Conservation (phyloP, 1,284 basidiomycete species). For the Puccinia horiana region DNA sequence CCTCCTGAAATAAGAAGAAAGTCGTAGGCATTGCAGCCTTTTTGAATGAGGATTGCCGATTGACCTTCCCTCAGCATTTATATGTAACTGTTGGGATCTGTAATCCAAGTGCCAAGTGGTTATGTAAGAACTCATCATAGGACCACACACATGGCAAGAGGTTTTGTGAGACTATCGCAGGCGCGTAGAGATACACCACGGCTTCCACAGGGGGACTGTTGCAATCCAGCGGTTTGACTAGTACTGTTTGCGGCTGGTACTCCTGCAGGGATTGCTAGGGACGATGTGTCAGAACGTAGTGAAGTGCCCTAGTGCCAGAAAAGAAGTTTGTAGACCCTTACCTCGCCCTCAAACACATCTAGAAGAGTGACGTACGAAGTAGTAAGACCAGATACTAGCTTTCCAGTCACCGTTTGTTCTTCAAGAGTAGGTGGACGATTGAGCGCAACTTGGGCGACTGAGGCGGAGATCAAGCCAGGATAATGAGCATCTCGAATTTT, state of each 20-base stretch:
- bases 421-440: background rate
- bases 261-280: background rate
- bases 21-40: background rate
- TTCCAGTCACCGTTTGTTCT: constrained; percentile 25
- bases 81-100: constrained; percentile 10
- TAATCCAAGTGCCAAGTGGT: constrained; percentile 15
- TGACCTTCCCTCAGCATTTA: background rate
- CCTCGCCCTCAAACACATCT: background rate
- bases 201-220: background rate
- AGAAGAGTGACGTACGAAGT: background rate
- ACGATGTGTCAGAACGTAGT: background rate
- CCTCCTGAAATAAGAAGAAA: background rate
- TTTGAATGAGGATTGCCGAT: background rate
- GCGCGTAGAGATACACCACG: constrained; percentile 20
- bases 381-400: background rate
- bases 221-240: background rate
- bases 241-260: constrained; percentile 3
- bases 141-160: constrained; percentile 19
- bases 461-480: constrained; percentile 14
- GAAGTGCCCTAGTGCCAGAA: too few relatives aligned
- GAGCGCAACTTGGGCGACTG: constrained; percentile 3
- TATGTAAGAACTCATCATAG: constrained; percentile 23
- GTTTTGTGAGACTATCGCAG: constrained; percentile 12
- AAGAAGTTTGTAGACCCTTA: background rate
- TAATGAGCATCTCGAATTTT: constrained; percentile 34